Percentiles rank a stretch among this genome's conserved stretches.
Evolutionary conservation across 2,329 filamentous ascomycete species (phyloP).

Genomic region (Fusarium stilboides): DNA sequence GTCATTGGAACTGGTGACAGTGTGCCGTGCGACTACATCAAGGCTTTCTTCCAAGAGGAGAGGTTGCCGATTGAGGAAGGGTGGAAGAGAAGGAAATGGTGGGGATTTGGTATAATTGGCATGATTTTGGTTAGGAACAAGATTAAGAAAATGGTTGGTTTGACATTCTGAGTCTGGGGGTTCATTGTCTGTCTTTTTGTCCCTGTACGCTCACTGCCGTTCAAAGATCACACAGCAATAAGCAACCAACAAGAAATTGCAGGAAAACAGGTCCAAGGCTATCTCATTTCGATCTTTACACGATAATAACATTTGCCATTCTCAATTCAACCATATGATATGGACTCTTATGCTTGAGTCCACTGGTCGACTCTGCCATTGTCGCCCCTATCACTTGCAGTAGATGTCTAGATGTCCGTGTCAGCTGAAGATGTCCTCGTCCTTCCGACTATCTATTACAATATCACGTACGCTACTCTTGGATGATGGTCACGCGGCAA

Average conservation of each 20-base stretch:
- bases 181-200: background rate
- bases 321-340: too few relatives aligned
- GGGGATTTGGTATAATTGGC: slow-evolving; percentile 30
- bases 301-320: background rate
- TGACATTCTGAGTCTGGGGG: slow-evolving; percentile 18
- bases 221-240: background rate
- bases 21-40: slow-evolving; percentile 33
- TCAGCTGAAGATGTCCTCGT: too few relatives aligned
- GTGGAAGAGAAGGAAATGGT: slow-evolving; percentile 27
- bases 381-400: too few relatives aligned
- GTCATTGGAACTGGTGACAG: slow-evolving; percentile 39
- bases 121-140: slow-evolving; percentile 25
- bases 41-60: slow-evolving; percentile 40
- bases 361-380: background rate
- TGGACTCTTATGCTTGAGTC: too few relatives aligned
- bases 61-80: slow-evolving; percentile 39
- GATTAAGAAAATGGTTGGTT: slow-evolving; percentile 27
- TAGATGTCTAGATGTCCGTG: too few relatives aligned
- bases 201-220: background rate
- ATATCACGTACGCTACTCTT: too few relatives aligned
- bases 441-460: too few relatives aligned
- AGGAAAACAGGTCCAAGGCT: background rate
- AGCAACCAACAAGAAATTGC: background rate
- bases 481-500: slow-evolving; percentile 12
- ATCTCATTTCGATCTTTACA: background rate